Percentiles rank a stretch among this genome's conserved stretches.
phyloP scores from a whole-genome alignment of 805 yeast species.

The Teunomyces cretensis region DNA sequence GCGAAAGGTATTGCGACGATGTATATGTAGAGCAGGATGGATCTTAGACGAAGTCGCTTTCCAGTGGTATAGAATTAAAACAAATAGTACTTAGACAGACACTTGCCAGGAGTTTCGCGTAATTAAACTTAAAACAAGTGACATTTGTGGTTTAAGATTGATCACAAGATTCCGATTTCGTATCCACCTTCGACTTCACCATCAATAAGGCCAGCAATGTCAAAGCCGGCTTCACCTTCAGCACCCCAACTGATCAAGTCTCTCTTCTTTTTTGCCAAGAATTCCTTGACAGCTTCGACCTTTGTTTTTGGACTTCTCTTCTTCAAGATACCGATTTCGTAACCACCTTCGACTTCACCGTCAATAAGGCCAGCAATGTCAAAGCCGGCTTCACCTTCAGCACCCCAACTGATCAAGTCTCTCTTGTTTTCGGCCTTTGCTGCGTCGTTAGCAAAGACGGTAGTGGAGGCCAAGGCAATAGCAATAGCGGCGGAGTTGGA shows the following conservation, averaged over 20 bases:
- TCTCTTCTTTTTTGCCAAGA: too few species aligned
- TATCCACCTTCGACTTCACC: constrained; percentile 10
- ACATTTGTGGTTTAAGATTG: neutral
- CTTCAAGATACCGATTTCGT: neutral
- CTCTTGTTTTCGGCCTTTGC: constrained; percentile 13
- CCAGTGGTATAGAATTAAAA: too few species aligned
- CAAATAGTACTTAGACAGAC: too few species aligned
- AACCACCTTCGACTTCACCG: constrained; percentile 8
- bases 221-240: constrained; percentile 10
- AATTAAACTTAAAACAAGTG: too few species aligned
- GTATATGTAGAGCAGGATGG: too few species aligned
- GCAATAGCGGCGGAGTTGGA: constrained; percentile 17
- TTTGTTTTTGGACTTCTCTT: constrained; percentile 2
- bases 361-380: constrained; percentile 7
- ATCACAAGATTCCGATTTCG: neutral
- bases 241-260: constrained; percentile 6
- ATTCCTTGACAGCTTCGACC: constrained; percentile 7
- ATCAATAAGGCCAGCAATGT: constrained; percentile 10
- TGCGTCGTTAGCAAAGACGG: constrained; percentile 13
- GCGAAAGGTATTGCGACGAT: too few species aligned
- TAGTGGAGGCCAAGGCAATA: constrained; percentile 18
- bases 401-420: constrained; percentile 11
- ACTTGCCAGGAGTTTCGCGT: too few species aligned
- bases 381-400: constrained; percentile 10
- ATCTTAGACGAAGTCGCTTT: too few species aligned